A percentile compares a stretch with the other conserved stretches of the same genome.
Conservation (phyloP, 2,329 filamentous ascomycete genomes). For the Diplodia mutila region DNA sequence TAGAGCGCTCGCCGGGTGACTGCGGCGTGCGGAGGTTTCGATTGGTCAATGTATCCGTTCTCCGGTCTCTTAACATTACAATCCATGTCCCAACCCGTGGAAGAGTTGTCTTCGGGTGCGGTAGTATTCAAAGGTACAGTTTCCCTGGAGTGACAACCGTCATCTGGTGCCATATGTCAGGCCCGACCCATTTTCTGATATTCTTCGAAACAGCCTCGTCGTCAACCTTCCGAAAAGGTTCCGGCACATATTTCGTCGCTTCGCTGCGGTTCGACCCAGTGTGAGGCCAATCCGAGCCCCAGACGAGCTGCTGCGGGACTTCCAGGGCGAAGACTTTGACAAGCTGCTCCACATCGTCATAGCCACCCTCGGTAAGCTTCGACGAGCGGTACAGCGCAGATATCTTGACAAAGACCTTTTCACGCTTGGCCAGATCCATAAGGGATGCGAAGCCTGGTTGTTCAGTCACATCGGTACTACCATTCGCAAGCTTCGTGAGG, state of each 20-base stretch:
- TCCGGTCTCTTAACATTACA: too few species aligned
- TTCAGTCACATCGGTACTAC: neutral
- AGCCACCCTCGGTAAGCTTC: neutral
- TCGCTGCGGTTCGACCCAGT: neutral
- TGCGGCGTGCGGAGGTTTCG: neutral
- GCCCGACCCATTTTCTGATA: neutral
- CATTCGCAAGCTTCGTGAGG: neutral
- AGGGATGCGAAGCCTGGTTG: constrained; percentile 4
- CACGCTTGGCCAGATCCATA: neutral
- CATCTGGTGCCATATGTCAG: neutral
- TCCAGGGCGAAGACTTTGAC: neutral
- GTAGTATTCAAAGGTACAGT: neutral
- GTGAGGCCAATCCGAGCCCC: constrained; percentile 11
- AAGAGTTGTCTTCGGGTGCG: too few species aligned
- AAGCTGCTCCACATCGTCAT: neutral
- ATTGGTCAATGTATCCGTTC: neutral
- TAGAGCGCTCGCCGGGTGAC: neutral
- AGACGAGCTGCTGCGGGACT: neutral
- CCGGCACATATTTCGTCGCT: neutral
- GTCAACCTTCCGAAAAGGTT: neutral
- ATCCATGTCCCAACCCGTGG: too few species aligned
- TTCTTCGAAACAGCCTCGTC: neutral
- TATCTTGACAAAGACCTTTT: constrained; percentile 1
- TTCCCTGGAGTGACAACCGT: neutral
- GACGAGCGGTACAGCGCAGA: constrained; percentile 5